Base-by-base conservation (phyloP, 768 basidiomycete genomes). In the Steccherinum ochraceum region DNA sequence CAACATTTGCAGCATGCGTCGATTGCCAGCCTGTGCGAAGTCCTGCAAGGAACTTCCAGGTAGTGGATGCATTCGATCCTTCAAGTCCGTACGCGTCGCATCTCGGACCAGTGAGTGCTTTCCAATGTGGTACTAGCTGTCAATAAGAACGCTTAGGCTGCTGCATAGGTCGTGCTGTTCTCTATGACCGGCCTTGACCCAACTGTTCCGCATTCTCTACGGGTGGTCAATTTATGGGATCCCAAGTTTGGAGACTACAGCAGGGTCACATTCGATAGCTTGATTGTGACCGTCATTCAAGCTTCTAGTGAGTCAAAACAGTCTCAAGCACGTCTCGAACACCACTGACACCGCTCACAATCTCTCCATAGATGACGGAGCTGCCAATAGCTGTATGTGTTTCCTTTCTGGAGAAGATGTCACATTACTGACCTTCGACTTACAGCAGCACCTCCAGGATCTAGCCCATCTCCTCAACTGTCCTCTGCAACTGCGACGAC, bases 1-100 rank as follows among this genome's bases (percentile, higher is more conserved):
- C 65, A 0, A 24, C 59, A 42, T 70, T 64, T 50, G 62, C 64
- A 25, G 64, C 64, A 5, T 64, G 63, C 41, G 18, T 69, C 5
- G 67, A 69, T 52, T 68, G 67, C 53, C 48, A 47, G 4, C 59
- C 21, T 16, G 16, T 35, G 7, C 30, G 30, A 7, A 56, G 59
- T 50, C 62, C 59, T 45, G 46, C 45, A 18, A 7, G 41, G 19
- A 35, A 59, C 24, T 19, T 54, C 24, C 13, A 51, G n/a, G 10
- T 43, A 1, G 55, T 58, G 11, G 60, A 67, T 43, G 66, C 60
- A 24, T 56, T 52, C 27, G 62, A 64, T 30, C 55, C 57, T 3
- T 40, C 39, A 20, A 52, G 57, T 52, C 52, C 61, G 26, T 56
- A 57, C 4, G 49, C 48, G 5, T 55, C 56, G 7, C 45, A 48